Base-by-base conservation (phyloP, 495 filamentous ascomycete species). In the Penicillium odoratum region DNA sequence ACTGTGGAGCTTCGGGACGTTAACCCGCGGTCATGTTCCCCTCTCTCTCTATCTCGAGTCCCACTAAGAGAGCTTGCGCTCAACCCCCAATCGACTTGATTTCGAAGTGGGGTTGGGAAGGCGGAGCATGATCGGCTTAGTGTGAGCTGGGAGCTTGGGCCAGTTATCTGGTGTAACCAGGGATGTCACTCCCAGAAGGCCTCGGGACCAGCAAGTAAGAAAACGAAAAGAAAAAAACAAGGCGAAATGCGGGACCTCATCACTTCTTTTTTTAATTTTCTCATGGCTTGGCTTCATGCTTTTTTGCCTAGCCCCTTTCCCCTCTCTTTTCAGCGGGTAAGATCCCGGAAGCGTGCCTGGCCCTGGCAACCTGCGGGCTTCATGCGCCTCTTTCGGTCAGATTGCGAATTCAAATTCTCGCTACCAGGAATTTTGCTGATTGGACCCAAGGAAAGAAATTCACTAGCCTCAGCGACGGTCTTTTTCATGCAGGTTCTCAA, bases 391-490 rank as follows among this genome's bases (percentile, higher is more conserved):
- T 65, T 60, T 64, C 69, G 64, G 70, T 56, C 68, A 56, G 53
- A 50, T 61, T 69, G 61, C 62, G 48, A 69, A 71, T 64, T 68
- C 58, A 54, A 65, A 69, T 63, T 46, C 56, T 60, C 59, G 31
- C 57, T 31, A 45, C 44, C 48, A 71, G 63, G 64, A 67, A 74
- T 72, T 73, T 74, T 63, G 60, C 60, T 74, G 64, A 76, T 74
- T 74, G 74, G 70, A 57, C 50, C 31, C 28, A 59, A 48, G 53
- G 47, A 52, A 62, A 59, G 38, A 62, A 67, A 66, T 59, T 65
- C 65, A 56, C 62, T 62, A 56, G 62, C 30, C 56, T 64, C 59
- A 55, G 62, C 51, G 49, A 56, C 10, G 53, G 28, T 45, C 49
- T 48, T 68, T 59, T 62, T 63, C 61, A 67, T 73, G 66, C 67